Evolutionary conservation across 1,284 basidiomycete genomes (phyloP).

Genomic region (Leccinum brunneo-olivaceum): DNA sequence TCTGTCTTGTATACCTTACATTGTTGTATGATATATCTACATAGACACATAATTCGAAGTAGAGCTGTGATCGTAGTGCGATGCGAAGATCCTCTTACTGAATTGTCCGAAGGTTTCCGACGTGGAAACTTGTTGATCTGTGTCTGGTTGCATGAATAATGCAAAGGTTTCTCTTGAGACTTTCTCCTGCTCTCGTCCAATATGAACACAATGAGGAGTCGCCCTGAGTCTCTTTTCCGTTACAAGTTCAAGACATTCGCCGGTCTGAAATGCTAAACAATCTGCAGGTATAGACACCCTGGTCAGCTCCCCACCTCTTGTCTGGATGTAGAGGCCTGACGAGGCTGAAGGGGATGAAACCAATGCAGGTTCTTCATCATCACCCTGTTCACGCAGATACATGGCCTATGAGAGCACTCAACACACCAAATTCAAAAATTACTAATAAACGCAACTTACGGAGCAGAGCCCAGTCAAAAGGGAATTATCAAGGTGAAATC

Average conservation of each 20-base stretch:
- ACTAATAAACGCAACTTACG: conserved; percentile 33
- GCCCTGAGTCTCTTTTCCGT: conserved; percentile 73
- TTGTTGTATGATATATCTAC: conserved; percentile 6
- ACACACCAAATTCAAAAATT: background rate
- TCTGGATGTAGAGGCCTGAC: conserved; percentile 86
- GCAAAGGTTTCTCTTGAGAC: conserved; percentile 83
- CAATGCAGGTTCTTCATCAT: conserved; percentile 38
- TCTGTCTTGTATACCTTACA: conserved; percentile 8
- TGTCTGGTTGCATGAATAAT: conserved; percentile 89
- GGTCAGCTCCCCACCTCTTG: conserved; percentile 64
- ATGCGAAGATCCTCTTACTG: conserved; percentile 73
- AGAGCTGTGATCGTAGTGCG: conserved; percentile 57
- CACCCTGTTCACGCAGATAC: conserved; percentile 52
- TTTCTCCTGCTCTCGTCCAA: conserved; percentile 45
- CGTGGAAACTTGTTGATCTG: conserved; percentile 63
- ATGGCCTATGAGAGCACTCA: conserved; percentile 54
- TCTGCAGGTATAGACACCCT: conserved; percentile 80
- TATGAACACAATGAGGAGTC: conserved; percentile 86
- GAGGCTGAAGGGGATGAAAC: conserved; percentile 63
- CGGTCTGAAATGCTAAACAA: conserved; percentile 87
- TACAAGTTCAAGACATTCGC: conserved; percentile 84
- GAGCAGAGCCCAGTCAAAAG: conserved; percentile 86
- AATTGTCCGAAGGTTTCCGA: conserved; percentile 82
- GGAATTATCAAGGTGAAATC: conserved; percentile 81
- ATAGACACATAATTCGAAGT: conserved; percentile 16